Evolutionary conservation across 1,139 yeast species (phyloP), one percentile per base, ranked within the genome.

Genomic region (Saccharomyces hybrid): DNA sequence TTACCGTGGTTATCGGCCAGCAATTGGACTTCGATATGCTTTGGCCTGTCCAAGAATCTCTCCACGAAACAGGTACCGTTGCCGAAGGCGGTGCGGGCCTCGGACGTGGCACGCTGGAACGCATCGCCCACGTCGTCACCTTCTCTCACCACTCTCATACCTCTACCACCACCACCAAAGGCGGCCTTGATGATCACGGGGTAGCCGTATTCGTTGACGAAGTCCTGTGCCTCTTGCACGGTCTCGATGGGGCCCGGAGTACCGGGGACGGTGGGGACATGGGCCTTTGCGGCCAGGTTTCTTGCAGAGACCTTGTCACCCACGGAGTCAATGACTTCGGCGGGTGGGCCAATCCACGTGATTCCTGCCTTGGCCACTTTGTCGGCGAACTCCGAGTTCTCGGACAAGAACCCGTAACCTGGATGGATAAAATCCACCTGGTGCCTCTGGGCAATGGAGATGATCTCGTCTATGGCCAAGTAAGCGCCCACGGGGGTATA

Each of bases 161-260:
- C 99, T 75, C 98, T 85, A 68, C 99, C 99, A 78, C 99, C 99
- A 75, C 98, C 98, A 72, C 99, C 99, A 70, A 88, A 91, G 51
- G 98, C 98, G 49, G 99, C 99, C 75, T 91, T 91, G 74, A 91
- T 90, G 73, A 91, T 93, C 52, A 91, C 97, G 7, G 99, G 99
- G 75, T 71, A 90, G 29, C 99, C 98, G 72, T 91, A 79, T 72
- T 88, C 68, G 48, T 76, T 81, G 44, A 90, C 97, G 69, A 91
- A 91, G n/a, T 71, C 81, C 60, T 74, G 68, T 19, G 98, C 98
- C 64, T 90, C 88, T 51, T 78, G 84, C 32, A 85, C 85, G 26
- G 79, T 67, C 55, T 84, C 93, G 71, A 93, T 89, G 61, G 99
- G 97, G 42, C 98, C 98, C 8, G 95, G 95, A 21, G 98, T 89